Percentiles rank a stretch among this genome's conserved stretches.
phyloP scores from a whole-genome alignment of 768 basidiomycete species.

The Termitomyces sp. region DNA sequence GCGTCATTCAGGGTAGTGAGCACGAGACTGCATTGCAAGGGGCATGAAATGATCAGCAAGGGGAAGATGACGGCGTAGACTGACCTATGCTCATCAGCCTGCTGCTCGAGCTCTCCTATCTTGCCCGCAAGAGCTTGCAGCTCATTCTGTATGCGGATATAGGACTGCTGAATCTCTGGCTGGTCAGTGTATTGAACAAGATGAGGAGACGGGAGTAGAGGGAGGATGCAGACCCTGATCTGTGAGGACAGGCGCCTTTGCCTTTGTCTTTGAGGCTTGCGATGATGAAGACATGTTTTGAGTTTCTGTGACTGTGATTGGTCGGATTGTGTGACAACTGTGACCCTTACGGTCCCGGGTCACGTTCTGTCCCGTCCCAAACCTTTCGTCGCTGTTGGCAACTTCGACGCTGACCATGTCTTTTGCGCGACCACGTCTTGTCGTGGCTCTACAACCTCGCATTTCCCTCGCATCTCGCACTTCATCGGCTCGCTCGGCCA shows the following conservation, averaged over 20 bases:
- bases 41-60: conserved; percentile 1
- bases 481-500: conserved; percentile 24
- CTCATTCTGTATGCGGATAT: conserved; percentile 79
- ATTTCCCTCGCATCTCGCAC: conserved; percentile 27
- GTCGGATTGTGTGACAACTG: conserved; percentile 23
- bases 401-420: conserved; percentile 44
- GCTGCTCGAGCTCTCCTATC: conserved; percentile 93
- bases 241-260: conserved; percentile 51
- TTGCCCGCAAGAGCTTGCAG: conserved; percentile 89
- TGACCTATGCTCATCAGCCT: conserved; percentile 92
- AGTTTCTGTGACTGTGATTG: conserved; percentile 41
- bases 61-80: conserved; percentile 20
- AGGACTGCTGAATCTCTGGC: conserved; percentile 83
- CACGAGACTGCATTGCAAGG: conserved; percentile 57
- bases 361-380: conserved; percentile 15
- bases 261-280: conserved; percentile 45
- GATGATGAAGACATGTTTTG: conserved; percentile 43
- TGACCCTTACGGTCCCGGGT: conserved; percentile 31
- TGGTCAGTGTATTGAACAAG: conserved; percentile 35
- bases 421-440: conserved; percentile 44
- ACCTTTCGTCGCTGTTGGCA: conserved; percentile 29
- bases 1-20: conserved; percentile 82
- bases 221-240: conserved; percentile 58
- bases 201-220: background rate
- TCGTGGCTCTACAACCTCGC: conserved; percentile 48